These are phyloP conservation scores for Auxenochlorella protothecoides DNA, from an alignment of 139 green algal genomes.

Conservation along the genomic window DNA sequence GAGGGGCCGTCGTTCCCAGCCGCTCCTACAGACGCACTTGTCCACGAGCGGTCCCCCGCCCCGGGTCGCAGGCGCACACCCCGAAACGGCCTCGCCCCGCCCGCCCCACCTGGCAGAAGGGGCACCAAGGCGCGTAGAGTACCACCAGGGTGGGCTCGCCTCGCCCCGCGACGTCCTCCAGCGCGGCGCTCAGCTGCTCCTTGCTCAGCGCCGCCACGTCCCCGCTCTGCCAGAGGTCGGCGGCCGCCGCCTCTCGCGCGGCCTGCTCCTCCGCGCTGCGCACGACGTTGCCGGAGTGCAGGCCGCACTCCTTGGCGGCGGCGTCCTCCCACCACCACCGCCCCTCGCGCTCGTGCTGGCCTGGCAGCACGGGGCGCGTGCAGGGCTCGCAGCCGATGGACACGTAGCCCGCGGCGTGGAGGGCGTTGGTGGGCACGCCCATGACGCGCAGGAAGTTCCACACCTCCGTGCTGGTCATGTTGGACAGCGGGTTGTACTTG, in stretches of 20 bases:
- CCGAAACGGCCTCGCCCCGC: not conserved
- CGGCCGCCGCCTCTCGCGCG: no score
- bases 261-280: constrained; percentile 26
- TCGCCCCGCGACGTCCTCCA: constrained; percentile 29
- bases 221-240: constrained; percentile 50
- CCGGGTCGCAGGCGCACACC: no score
- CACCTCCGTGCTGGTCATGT: constrained; percentile 74
- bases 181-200: constrained; percentile 44
- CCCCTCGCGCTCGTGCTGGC: constrained; percentile 93
- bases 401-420: constrained; percentile 84
- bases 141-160: constrained; percentile 73
- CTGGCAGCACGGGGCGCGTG: constrained; percentile 87
- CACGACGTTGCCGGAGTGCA: constrained; percentile 84
- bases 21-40: no score
- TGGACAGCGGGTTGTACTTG: constrained; percentile 97
- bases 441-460: constrained; percentile 97
- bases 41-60: no score
- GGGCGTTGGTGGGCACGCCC: constrained; percentile 82
- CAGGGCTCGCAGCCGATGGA: constrained; percentile 98
- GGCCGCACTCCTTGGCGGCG: constrained; percentile 90
- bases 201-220: constrained; percentile 45
- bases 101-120: constrained; percentile 65
- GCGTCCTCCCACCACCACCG: constrained; percentile 99
- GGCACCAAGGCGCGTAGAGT: constrained; percentile 95
- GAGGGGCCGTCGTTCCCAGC: no score